Conservation (phyloP, 2,329 filamentous ascomycete genomes). For the Hypoxylon sp. region DNA sequence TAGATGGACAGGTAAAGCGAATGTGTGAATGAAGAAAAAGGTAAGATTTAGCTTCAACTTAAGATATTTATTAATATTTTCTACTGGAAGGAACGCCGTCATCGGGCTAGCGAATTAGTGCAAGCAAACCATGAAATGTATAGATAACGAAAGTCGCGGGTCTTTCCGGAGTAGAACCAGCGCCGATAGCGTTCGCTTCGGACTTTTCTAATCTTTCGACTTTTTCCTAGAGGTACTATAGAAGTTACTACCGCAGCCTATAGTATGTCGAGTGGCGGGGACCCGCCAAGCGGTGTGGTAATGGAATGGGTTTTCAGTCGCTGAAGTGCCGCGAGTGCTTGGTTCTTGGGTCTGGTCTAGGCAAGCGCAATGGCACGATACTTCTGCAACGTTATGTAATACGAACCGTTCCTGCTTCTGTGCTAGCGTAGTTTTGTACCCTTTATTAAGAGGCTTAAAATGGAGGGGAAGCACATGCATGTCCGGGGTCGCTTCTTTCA, state of each 20-base stretch:
- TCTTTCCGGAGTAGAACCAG: constrained; percentile 36
- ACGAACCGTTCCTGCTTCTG: constrained; percentile 16
- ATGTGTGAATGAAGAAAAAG: constrained; percentile 4
- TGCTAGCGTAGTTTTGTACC: background rate
- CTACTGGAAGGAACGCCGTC: constrained; percentile 32
- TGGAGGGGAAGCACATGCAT: constrained; percentile 7
- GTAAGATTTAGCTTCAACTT: constrained; percentile 14
- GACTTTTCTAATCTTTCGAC: constrained; percentile 33
- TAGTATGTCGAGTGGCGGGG: constrained; percentile 25
- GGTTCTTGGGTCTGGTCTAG: background rate
- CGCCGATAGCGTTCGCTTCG: constrained; percentile 42
- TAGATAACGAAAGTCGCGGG: constrained; percentile 42
- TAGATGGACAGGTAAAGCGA: background rate
- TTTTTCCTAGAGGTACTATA: background rate
- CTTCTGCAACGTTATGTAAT: constrained; percentile 27
- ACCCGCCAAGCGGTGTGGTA: constrained; percentile 32
- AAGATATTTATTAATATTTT: constrained; percentile 18
- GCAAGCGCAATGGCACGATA: constrained; percentile 22
- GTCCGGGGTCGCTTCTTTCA: constrained; percentile 26
- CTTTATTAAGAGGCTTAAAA: constrained; percentile 43
- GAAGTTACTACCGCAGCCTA: background rate
- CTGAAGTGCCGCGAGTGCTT: constrained; percentile 16
- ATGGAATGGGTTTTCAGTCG: constrained; percentile 5
- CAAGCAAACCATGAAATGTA: constrained; percentile 13
- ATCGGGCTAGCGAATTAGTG: constrained; percentile 40